A percentile compares a stretch with the other conserved stretches of the same genome.
These are phyloP conservation scores for Sequoia sempervirens DNA, from an alignment of 75 land plant genomes.

Conservation along the genomic window DNA sequence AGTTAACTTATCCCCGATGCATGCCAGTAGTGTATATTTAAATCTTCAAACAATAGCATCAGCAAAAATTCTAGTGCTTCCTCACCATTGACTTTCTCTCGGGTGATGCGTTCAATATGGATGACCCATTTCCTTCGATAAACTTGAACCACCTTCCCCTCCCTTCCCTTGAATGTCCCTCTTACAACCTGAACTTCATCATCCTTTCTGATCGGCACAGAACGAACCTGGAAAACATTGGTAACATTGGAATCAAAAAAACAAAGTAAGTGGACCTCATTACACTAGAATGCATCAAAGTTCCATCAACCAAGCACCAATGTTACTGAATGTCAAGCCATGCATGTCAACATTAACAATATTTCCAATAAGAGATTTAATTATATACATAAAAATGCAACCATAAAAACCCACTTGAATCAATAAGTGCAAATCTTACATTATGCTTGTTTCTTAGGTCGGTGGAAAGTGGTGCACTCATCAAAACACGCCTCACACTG, in stretches of 20 bases:
- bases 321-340: not conserved
- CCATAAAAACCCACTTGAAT: not conserved
- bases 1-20: not conserved
- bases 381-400: not conserved
- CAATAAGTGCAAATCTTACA: slow-evolving; percentile 12
- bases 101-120: slow-evolving; percentile 46
- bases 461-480: slow-evolving; percentile 48
- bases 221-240: slow-evolving; percentile 20
- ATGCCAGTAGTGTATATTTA: not conserved
- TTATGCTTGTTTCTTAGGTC: slow-evolving; percentile 45
- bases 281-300: not conserved
- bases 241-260: not conserved
- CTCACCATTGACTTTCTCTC: slow-evolving; percentile 61
- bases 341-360: not conserved
- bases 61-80: not conserved
- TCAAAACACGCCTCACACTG: slow-evolving; percentile 42
- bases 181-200: slow-evolving; percentile 52
- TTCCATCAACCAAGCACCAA: not conserved
- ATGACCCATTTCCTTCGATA: slow-evolving; percentile 49
- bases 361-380: not conserved
- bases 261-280: not conserved
- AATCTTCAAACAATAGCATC: not conserved
- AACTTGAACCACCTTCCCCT: slow-evolving; percentile 53
- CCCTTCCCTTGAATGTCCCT: slow-evolving; percentile 49
- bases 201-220: slow-evolving; percentile 48